phyloP scores from a whole-genome alignment of 495 filamentous ascomycete genomes.

The Penicillium alfredii region DNA sequence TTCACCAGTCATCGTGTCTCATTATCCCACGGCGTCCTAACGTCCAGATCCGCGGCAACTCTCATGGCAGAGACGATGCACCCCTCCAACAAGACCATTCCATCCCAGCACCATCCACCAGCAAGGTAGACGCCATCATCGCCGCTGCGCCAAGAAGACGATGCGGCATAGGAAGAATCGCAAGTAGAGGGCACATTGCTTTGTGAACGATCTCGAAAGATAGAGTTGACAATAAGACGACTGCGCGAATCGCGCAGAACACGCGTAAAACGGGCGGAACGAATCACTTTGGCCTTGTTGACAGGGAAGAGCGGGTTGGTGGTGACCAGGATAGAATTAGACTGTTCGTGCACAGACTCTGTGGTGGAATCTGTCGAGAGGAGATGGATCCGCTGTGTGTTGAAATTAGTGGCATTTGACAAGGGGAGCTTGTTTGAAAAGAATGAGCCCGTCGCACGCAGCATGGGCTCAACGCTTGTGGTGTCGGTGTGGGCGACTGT shows the following conservation, averaged over 20 bases:
- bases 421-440: background rate
- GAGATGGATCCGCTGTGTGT: conserved; percentile 19
- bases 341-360: conserved; percentile 34
- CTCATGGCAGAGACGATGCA: conserved; percentile 50
- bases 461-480: conserved; percentile 4
- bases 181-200: conserved; percentile 1
- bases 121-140: conserved; percentile 45
- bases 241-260: conserved; percentile 30
- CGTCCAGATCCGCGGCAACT: conserved; percentile 43
- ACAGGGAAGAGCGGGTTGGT: conserved; percentile 28
- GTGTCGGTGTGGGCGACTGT: conserved; percentile 33
- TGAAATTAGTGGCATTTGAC: background rate
- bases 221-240: conserved; percentile 26
- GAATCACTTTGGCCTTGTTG: conserved; percentile 25
- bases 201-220: conserved; percentile 21
- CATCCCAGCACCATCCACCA: conserved; percentile 60
- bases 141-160: conserved; percentile 42
- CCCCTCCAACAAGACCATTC: conserved; percentile 56
- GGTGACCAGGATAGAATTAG: conserved; percentile 26
- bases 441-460: conserved; percentile 2
- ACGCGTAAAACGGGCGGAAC: conserved; percentile 24
- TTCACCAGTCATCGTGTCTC: no score
- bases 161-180: no score
- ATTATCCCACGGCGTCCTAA: conserved; percentile 38
- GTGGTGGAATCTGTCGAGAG: conserved; percentile 23